A percentile compares a stretch with the other conserved stretches of the same genome.
Conservation (phyloP, 257 asterid genomes). For the Plantago major region DNA sequence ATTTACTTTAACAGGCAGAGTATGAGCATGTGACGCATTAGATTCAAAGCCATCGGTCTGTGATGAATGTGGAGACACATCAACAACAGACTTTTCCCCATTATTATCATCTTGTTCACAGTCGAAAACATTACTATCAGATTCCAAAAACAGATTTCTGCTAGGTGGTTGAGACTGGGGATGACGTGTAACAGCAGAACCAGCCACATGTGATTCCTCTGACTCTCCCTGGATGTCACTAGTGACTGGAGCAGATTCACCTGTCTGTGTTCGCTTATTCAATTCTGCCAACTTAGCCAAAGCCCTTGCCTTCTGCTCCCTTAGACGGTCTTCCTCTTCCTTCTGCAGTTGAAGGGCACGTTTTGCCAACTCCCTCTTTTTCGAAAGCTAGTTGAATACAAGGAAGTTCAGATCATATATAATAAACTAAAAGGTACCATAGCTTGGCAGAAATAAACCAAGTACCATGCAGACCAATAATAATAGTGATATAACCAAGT, state of each 20-base stretch:
- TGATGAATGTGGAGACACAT: slow-evolving; percentile 30
- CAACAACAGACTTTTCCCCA: slow-evolving; percentile 31
- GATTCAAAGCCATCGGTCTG: slow-evolving; percentile 32
- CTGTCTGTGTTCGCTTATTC: slow-evolving; percentile 63
- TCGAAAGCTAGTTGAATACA: slow-evolving; percentile 53
- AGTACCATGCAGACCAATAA: too few species aligned
- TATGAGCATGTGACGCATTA: slow-evolving; percentile 26
- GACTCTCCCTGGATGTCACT: slow-evolving; percentile 26
- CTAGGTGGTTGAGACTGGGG: slow-evolving; percentile 30
- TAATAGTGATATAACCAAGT: not conserved
- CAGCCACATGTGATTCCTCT: slow-evolving; percentile 25
- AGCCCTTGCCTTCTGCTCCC: slow-evolving; percentile 93
- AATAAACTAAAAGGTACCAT: slow-evolving; percentile 10
- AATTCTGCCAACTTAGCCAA: slow-evolving; percentile 89
- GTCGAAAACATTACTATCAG: slow-evolving; percentile 28
- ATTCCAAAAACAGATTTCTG: slow-evolving; percentile 22
- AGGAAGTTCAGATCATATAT: slow-evolving; percentile 20
- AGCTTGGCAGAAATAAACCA: slow-evolving; percentile 13
- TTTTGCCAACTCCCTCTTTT: slow-evolving; percentile 65
- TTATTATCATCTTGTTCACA: slow-evolving; percentile 23
- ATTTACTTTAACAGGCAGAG: slow-evolving; percentile 35
- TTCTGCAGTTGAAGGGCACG: slow-evolving; percentile 72
- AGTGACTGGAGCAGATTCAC: slow-evolving; percentile 36
- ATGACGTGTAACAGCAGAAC: slow-evolving; percentile 33
- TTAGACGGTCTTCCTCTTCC: slow-evolving; percentile 89